Evolutionary conservation across 2,329 filamentous ascomycete species (phyloP), one percentile per base, ranked within the genome.

Genomic region (Aspergillus sp.): DNA sequence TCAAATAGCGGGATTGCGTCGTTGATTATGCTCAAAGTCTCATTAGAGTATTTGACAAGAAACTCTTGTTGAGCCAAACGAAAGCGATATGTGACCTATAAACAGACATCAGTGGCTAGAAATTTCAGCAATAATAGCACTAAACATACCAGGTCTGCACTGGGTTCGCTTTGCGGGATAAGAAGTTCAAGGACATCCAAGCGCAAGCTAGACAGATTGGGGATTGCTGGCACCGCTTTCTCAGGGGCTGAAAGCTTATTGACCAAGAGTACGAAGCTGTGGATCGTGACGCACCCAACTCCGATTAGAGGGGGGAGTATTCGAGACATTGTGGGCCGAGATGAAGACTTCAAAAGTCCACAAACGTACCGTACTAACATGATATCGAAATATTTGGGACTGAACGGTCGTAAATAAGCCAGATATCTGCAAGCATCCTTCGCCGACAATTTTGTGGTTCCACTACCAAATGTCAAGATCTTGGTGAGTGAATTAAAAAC

Each of bases 221-320:
- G 64, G 39, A 74, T 67, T 23, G 56, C 53, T 35, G 59, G 44
- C 43, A 55, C 48, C 45, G 62, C 40, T 37, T 66, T 57, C 12
- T 67, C 66, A 43, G 67, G 63, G 19, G 64, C 58, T 21, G 71
- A 52, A 7, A 78, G 58, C 49, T 67, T 71, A 50, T 68, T 72
- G 21, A 73, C 66, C 21, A 77, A 54, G 44, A 68, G 62, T 57
- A 79, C 64, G 43, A 80, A 73, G 14, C 72, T 70, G 35, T 71
- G 67, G 39, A 80, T 72, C 4, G 75, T 76, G 17, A 80, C 68
- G 55, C 77, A 78, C n/a, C 77, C 75, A 37, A 77, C 75, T 12
- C 77, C 75, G 40, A 80, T 72, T 3, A 81, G 69, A 21, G 75
- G 70, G 17, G 72, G 69, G 31, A 80, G 66, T 23, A 76, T 64